Evolutionary conservation across 2,329 filamentous ascomycete genomes (phyloP), one percentile per base, ranked within the genome.

Genomic region (Penicillium sp.): DNA sequence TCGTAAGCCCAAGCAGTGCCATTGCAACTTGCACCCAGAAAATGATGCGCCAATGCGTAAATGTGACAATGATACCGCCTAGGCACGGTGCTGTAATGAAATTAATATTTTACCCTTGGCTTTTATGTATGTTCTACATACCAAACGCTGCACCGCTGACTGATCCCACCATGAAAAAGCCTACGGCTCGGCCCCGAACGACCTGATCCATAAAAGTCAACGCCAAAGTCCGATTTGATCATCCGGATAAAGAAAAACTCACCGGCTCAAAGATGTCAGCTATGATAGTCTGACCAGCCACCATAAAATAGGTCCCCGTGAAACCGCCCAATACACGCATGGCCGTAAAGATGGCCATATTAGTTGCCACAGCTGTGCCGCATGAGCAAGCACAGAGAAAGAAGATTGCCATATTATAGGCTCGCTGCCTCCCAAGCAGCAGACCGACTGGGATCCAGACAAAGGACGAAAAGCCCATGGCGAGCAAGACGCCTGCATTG

Each of bases 41-140:
- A 57, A 91, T 91, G 55, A 83, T 82, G 20, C 88, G 82, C 89
- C 89, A 93, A 3, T 79, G 81, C 3, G 80, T 78, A 68, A 85
- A 91, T 0, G 88, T 91, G 35, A 92, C 88, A 53, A 93, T 89
- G 52, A 91, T 84, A 33, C 89, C 89, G 26, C 88, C 88, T 9
- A 91, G 76, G 64, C 90, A 88, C 9, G 74, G 26, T 38, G 48
- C 52, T 56, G 35, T 28, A 5, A 30, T 38, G 4, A 14, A 35
- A 35, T 35, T 16, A 35, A 35, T 14, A 16, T 3, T 35, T 35
- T 16, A 5, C 11, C 30, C 30, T 9, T 16, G 30, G 6, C 46
- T 23, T n/a, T 7, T 20, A n/a, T 14, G 3, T 9, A 18, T 20
- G 20, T 30, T 3, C 54, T 26, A 35, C 30, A 35, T 65, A 76